Evolutionary conservation across 2,329 filamentous ascomycete species (phyloP), one percentile per base, ranked within the genome.

Genomic region (Macrophomina tecta): DNA sequence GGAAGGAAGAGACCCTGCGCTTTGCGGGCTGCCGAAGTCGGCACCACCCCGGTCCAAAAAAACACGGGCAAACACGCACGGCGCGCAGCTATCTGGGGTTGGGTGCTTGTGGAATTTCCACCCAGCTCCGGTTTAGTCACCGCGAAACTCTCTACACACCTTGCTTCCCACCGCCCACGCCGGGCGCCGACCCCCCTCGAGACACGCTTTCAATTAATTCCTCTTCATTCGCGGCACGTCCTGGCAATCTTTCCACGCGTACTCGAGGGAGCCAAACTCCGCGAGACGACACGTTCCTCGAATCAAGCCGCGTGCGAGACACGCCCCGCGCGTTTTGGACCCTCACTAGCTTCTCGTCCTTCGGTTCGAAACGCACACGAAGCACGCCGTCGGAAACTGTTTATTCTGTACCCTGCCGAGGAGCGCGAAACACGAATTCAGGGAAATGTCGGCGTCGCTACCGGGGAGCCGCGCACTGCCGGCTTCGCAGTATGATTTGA

Each of bases 401-500:
- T 38, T 38, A 7, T 38, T 38, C 36, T 38, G 7, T 7, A 38
- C 36, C 36, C 23, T 23, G 23, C 23, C 1, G n/a, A 55, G 36
- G 11, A 14, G 36, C 30, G 36, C 32, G 14, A 38, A 36, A 16
- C 52, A 34, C 30, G 32, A 36, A 55, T 8, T 9, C 8, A 40
- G 38, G 14, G 38, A 40, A 12, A 89, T 90, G 87, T 88, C 87
- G 49, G 82, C 86, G 55, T 88, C 88, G 32, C 77, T 89, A 34
- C 87, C 87, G 32, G 87, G 88, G 66, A 86, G 80, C 72, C 91
- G 94, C 79, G 93, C 97, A 79, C 86, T 97, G 70, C 95, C 95
- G 69, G 88, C 89, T 66, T 99, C 95, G 65, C 93, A 93, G 80
- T 94, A 96, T 86, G 92, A 99, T 78, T 85, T 99, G 75, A 88